Evolutionary conservation across 1,284 basidiomycete species (phyloP).

Genomic region (Tilletia horrida): DNA sequence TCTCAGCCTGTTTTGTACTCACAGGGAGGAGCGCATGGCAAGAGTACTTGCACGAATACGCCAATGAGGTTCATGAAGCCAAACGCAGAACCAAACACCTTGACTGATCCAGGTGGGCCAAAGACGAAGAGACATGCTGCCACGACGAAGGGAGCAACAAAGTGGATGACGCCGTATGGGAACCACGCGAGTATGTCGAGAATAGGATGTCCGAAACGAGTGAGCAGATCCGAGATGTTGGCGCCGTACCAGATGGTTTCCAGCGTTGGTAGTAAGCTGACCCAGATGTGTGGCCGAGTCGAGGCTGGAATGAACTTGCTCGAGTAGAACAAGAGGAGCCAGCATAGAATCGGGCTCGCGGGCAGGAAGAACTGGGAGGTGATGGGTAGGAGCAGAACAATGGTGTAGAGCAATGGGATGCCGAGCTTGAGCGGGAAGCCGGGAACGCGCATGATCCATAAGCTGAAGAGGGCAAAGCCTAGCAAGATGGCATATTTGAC

Average conservation of each 20-base stretch:
- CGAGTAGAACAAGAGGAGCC: constrained; percentile 68
- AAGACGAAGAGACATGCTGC: constrained; percentile 72
- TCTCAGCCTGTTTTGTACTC: constrained; percentile 38
- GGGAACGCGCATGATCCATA: constrained; percentile 72
- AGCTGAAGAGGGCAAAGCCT: constrained; percentile 66
- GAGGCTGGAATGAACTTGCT: constrained; percentile 75
- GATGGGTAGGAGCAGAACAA: constrained; percentile 74
- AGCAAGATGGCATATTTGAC: constrained; percentile 49
- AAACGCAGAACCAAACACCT: constrained; percentile 82
- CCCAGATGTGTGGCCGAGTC: constrained; percentile 78
- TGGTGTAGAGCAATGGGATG: constrained; percentile 71
- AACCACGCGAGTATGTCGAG: constrained; percentile 93
- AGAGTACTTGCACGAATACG: constrained; percentile 80
- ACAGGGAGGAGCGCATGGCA: constrained; percentile 88
- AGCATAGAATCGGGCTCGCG: constrained; percentile 79
- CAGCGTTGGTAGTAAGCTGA: constrained; percentile 85
- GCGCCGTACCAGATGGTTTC: constrained; percentile 93
- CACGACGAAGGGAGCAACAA: constrained; percentile 66
- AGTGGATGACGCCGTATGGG: constrained; percentile 91
- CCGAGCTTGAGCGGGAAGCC: constrained; percentile 70
- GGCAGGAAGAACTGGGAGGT: constrained; percentile 90
- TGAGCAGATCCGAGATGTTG: constrained; percentile 93
- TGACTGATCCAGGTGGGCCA: constrained; percentile 73
- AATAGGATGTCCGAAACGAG: constrained; percentile 82
- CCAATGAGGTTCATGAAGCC: constrained; percentile 90